phyloP scores from a whole-genome alignment of 805 yeast genomes.

The Ogataea sp. region DNA sequence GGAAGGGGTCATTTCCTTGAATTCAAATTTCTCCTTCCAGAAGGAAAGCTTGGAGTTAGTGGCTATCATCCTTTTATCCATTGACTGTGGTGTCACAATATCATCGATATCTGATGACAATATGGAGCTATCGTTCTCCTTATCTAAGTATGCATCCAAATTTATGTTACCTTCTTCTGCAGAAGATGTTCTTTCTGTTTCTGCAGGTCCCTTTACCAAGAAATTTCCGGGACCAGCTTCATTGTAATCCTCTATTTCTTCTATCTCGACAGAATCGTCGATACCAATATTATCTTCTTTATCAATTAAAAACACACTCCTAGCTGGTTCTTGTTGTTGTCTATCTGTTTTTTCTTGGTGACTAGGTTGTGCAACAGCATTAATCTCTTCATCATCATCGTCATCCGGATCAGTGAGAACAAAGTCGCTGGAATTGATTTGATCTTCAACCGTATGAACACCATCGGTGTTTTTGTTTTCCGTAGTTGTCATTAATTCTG shows the following conservation, averaged over 20 bases:
- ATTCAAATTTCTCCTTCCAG: conserved; percentile 1
- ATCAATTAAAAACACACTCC: too few species aligned
- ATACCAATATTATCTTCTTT: too few species aligned
- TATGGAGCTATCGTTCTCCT: background rate
- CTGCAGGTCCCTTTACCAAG: background rate
- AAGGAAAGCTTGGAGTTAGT: background rate
- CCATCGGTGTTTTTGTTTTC: background rate
- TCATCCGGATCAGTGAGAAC: conserved; percentile 20
- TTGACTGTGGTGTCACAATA: background rate
- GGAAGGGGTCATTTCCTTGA: background rate
- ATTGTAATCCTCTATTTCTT: background rate
- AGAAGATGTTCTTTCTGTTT: background rate
- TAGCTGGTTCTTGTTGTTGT: too few species aligned
- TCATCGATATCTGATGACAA: conserved; percentile 1
- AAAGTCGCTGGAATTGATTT: conserved; percentile 20
- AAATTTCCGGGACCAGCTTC: too few species aligned
- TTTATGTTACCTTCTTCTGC: background rate
- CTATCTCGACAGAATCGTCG: background rate
- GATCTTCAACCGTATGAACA: background rate
- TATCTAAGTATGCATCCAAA: background rate
- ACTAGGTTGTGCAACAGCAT: too few species aligned
- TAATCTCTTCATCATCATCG: conserved; percentile 8
- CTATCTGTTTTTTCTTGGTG: too few species aligned
- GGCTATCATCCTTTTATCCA: background rate
- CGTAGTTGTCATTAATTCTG: background rate